A percentile compares a stretch with the other conserved stretches of the same genome.
Conservation (phyloP, 768 basidiomycete species). For the Psilocybe subaeruginosa region DNA sequence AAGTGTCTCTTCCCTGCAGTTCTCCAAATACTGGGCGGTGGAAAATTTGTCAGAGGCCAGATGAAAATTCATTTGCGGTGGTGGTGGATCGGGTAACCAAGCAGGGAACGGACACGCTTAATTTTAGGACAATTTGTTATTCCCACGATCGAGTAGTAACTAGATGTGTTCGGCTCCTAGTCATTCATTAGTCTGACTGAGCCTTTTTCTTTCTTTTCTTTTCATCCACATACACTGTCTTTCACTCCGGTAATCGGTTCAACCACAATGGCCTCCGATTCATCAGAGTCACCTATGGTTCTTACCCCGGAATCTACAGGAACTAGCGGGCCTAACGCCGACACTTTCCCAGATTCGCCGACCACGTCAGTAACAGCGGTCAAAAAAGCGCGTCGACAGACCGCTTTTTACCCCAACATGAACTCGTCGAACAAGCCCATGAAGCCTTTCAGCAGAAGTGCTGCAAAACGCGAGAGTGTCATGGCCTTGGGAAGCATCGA, state of each 20-base stretch:
- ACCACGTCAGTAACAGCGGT: conserved; percentile 17
- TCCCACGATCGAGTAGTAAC: background rate
- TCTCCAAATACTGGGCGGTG: no score
- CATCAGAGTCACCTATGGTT: conserved; percentile 52
- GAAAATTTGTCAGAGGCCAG: background rate
- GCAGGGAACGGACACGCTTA: background rate
- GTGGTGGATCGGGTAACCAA: background rate
- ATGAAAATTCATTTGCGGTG: background rate
- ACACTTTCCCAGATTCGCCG: conserved; percentile 23
- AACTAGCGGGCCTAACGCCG: conserved; percentile 24
- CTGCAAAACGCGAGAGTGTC: conserved; percentile 92
- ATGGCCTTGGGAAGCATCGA: conserved; percentile 96
- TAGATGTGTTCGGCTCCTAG: background rate
- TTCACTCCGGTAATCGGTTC: background rate
- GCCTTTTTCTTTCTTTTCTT: conserved; percentile 8
- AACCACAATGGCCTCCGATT: conserved; percentile 39
- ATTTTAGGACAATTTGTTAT: background rate
- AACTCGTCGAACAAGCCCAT: conserved; percentile 71
- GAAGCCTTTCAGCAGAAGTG: conserved; percentile 89
- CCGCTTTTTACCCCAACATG: conserved; percentile 79
- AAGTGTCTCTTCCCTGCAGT: no score
- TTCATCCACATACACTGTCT: background rate
- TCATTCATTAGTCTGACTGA: background rate
- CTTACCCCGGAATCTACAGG: conserved; percentile 69
- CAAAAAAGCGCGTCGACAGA: conserved; percentile 64